Conservation (phyloP, 495 filamentous ascomycete species). For the Aspergillus biplanus region DNA sequence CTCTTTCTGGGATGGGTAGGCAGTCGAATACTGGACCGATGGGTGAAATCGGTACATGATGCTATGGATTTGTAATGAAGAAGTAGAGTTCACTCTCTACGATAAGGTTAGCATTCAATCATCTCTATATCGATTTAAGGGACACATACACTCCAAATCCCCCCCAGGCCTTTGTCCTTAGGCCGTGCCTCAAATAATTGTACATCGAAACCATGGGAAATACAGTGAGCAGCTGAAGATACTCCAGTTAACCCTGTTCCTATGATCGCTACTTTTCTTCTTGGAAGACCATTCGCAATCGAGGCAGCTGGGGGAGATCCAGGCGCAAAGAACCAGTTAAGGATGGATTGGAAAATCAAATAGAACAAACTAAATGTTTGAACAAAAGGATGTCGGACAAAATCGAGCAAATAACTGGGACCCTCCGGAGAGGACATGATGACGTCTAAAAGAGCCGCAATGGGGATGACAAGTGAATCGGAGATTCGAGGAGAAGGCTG, state of each 20-base stretch:
- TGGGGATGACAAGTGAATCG: too few species aligned
- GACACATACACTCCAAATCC: constrained; percentile 78
- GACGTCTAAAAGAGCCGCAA: background rate
- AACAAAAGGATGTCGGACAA: constrained; percentile 40
- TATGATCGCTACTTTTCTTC: constrained; percentile 76
- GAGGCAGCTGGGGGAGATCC: constrained; percentile 63
- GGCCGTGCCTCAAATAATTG: constrained; percentile 73
- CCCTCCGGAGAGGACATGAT: constrained; percentile 11
- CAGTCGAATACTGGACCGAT: constrained; percentile 69
- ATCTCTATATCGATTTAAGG: background rate
- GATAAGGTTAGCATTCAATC: background rate
- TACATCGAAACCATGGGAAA: constrained; percentile 86
- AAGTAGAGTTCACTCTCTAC: constrained; percentile 81
- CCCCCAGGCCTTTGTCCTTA: constrained; percentile 64
- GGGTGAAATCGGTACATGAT: constrained; percentile 91
- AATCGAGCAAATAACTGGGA: constrained; percentile 15
- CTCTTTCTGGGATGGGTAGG: constrained; percentile 74
- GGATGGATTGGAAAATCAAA: constrained; percentile 66
- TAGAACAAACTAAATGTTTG: constrained; percentile 62
- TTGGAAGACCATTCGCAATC: constrained; percentile 45
- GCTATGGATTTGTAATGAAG: constrained; percentile 79
- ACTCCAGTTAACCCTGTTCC: constrained; percentile 84
- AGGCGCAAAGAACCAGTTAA: constrained; percentile 70
- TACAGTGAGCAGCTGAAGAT: constrained; percentile 79
- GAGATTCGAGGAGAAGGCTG: too few species aligned